These are phyloP conservation scores for Botrytis medusae DNA, from an alignment of 2,329 filamentous ascomycete species.

Conservation along the genomic window DNA sequence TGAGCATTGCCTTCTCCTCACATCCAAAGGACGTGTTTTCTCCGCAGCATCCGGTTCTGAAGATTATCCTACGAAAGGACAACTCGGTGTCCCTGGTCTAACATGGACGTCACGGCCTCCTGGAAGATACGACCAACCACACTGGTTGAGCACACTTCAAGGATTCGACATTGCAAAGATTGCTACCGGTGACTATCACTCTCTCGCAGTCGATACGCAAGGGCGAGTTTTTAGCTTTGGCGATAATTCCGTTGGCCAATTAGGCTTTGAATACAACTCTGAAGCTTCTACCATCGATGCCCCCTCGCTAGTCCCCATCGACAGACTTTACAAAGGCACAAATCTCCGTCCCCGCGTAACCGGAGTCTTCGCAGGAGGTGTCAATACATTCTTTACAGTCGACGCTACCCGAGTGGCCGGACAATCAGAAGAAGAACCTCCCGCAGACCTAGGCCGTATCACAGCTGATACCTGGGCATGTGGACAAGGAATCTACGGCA, in stretches of 20 bases:
- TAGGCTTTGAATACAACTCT: slow-evolving; percentile 73
- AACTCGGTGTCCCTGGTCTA: slow-evolving; percentile 82
- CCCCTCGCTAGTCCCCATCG: slow-evolving; percentile 69
- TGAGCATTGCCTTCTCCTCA: slow-evolving; percentile 85
- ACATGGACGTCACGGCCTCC: slow-evolving; percentile 75
- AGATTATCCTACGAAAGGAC: slow-evolving; percentile 77
- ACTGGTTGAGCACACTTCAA: slow-evolving; percentile 72
- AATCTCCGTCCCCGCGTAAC: slow-evolving; percentile 67
- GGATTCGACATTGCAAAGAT: slow-evolving; percentile 72
- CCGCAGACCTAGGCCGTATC: slow-evolving; percentile 50
- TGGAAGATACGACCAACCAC: slow-evolving; percentile 77
- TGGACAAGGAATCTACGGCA: slow-evolving; percentile 81
- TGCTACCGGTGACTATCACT: slow-evolving; percentile 85
- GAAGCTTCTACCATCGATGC: slow-evolving; percentile 64
- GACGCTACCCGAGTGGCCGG: slow-evolving; percentile 65
- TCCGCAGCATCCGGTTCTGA: slow-evolving; percentile 79
- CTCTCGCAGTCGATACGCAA: slow-evolving; percentile 70
- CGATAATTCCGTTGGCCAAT: slow-evolving; percentile 87
- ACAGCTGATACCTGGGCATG: slow-evolving; percentile 83
- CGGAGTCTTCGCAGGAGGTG: slow-evolving; percentile 78
- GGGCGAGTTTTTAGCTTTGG: slow-evolving; percentile 85
- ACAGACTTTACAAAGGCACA: slow-evolving; percentile 69
- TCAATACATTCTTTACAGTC: slow-evolving; percentile 83
- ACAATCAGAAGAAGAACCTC: slow-evolving; percentile 44
- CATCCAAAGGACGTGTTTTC: slow-evolving; percentile 81